A percentile compares a stretch with the other conserved stretches of the same genome.
These are phyloP conservation scores for Fusarium agapanthi DNA, from an alignment of 2,329 filamentous ascomycete species.

Conservation along the genomic window DNA sequence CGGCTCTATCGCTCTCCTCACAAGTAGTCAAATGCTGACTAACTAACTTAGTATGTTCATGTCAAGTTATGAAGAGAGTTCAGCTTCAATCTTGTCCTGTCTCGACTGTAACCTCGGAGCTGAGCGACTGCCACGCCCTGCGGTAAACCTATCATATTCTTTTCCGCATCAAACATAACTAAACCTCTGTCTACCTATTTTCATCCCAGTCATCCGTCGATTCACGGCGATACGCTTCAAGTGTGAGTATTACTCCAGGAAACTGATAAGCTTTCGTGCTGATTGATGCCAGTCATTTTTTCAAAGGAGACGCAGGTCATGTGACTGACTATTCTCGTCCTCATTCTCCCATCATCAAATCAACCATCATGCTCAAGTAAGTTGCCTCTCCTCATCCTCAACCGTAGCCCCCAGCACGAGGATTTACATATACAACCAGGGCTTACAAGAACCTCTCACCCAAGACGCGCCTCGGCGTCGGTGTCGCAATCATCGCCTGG, in stretches of 20 bases:
- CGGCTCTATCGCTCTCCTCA: not conserved
- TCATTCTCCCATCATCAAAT: not conserved
- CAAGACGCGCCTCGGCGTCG: constrained; percentile 75
- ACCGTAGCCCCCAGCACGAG: not conserved
- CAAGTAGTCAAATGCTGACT: not conserved
- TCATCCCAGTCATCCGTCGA: not conserved
- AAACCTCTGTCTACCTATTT: constrained; percentile 4
- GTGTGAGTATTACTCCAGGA: not conserved
- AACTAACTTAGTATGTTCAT: not conserved
- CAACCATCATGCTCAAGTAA: constrained; percentile 36
- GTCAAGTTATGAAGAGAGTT: not conserved
- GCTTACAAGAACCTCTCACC: constrained; percentile 77
- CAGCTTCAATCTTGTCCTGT: not conserved
- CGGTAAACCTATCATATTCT: constrained; percentile 3
- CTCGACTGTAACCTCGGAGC: not conserved
- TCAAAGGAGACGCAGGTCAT: not conserved
- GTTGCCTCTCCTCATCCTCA: not conserved
- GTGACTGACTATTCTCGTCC: not conserved
- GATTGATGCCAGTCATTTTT: not conserved
- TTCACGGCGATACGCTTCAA: not conserved
- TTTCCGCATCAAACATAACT: constrained; percentile 2
- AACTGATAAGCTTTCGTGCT: not conserved
- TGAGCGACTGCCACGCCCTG: constrained; percentile 3
- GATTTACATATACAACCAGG: constrained; percentile 49
- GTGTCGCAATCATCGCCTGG: constrained; percentile 79